These are phyloP conservation scores for Pleurostoma richardsiae DNA, from an alignment of 2,329 filamentous ascomycete species.

Conservation along the genomic window DNA sequence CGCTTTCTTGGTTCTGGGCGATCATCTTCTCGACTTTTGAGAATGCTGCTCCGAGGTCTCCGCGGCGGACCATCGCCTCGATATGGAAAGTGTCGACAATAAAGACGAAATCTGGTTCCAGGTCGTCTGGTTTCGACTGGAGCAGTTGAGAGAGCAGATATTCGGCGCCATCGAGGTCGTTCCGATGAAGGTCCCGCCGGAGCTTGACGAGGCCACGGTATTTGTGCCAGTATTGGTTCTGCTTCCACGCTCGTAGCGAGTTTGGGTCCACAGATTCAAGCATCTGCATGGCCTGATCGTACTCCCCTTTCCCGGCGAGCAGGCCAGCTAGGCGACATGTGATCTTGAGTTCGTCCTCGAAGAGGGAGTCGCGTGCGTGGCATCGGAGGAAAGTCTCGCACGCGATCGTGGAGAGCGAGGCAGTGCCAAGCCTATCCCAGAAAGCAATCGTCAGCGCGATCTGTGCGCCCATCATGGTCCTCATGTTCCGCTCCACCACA, in stretches of 20 bases:
- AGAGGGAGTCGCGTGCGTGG: constrained; percentile 50
- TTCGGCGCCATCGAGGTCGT: constrained; percentile 46
- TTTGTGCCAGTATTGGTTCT: constrained; percentile 67
- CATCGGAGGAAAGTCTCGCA: constrained; percentile 74
- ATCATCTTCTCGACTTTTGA: constrained; percentile 40
- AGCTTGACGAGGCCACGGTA: constrained; percentile 64
- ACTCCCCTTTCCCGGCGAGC: constrained; percentile 62
- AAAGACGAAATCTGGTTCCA: constrained; percentile 48
- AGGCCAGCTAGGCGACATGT: constrained; percentile 66
- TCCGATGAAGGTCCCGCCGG: constrained; percentile 54
- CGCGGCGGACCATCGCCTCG: constrained; percentile 43
- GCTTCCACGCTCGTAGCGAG: constrained; percentile 66
- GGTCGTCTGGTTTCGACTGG: constrained; percentile 43
- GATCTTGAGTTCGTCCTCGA: constrained; percentile 76
- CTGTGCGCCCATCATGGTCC: constrained; percentile 67
- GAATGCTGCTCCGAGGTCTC: constrained; percentile 42
- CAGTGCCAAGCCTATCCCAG: constrained; percentile 69
- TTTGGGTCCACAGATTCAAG: constrained; percentile 40
- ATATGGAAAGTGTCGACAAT: constrained; percentile 47
- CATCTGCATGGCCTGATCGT: constrained; percentile 59
- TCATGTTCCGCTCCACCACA: constrained; percentile 71
- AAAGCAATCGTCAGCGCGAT: constrained; percentile 67
- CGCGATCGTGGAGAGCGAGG: constrained; percentile 49
- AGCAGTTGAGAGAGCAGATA: constrained; percentile 45
- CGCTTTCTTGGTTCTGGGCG: constrained; percentile 33